Evolutionary conservation across 176 grass and related monocot species (phyloP).

Genomic region (Avena atlantica): DNA sequence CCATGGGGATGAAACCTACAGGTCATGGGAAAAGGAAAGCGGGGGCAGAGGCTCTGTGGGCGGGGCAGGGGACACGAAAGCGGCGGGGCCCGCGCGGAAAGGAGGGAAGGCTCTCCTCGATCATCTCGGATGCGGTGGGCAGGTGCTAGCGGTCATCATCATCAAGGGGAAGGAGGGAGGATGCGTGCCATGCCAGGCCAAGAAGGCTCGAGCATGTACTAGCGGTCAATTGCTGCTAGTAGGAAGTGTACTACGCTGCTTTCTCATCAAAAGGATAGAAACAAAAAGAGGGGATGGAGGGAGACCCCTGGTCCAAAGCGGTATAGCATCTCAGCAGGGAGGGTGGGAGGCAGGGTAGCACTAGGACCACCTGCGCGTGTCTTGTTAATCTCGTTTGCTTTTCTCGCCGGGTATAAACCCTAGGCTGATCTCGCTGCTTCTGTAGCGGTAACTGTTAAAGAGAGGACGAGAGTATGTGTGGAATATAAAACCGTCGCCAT

Average conservation of each 20-base stretch:
- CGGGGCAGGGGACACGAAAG: slow-evolving; percentile 48
- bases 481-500: not conserved
- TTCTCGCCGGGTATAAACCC: not conserved
- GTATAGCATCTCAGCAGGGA: not conserved
- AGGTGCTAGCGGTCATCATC: not conserved
- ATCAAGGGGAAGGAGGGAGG: not conserved
- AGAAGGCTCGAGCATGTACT: not conserved
- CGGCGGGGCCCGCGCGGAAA: slow-evolving; percentile 9
- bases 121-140: slow-evolving; percentile 9
- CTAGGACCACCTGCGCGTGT: slow-evolving; percentile 15
- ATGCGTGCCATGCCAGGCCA: slow-evolving; percentile 31
- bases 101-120: not conserved
- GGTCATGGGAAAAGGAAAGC: slow-evolving; percentile 44
- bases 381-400: slow-evolving; percentile 14
- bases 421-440: slow-evolving; percentile 22
- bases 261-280: slow-evolving; percentile 58
- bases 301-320: slow-evolving; percentile 30
- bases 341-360: no score
- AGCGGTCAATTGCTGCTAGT: not conserved
- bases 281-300: not conserved
- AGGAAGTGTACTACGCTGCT: not conserved
- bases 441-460: not conserved
- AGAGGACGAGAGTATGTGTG: not conserved
- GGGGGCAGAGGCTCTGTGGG: not conserved
- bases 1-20: not conserved